Percentiles rank a stretch among this genome's conserved stretches.
These are phyloP conservation scores for Prinsepia uniflora DNA, from an alignment of 306 rosid genomes.

Conservation along the genomic window DNA sequence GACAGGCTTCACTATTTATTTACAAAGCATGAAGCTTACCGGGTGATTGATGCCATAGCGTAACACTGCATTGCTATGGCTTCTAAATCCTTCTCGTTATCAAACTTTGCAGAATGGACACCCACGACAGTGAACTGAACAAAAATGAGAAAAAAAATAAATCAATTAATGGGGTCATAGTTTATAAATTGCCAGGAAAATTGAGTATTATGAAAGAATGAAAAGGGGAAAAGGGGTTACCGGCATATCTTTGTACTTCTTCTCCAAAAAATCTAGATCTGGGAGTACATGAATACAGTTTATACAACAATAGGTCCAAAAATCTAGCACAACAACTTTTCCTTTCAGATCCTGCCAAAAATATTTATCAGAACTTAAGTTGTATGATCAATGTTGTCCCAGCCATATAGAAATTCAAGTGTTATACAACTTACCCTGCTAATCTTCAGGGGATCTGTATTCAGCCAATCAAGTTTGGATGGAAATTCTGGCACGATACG, in stretches of 20 bases:
- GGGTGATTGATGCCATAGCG: constrained; percentile 94
- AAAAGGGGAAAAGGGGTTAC: constrained; percentile 41
- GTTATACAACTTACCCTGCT: constrained; percentile 47
- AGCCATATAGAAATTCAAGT: constrained; percentile 26
- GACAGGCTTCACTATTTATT: not conserved
- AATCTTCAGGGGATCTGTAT: constrained; percentile 85
- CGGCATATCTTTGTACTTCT: constrained; percentile 85
- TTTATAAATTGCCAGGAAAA: not conserved
- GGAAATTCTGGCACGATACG: constrained; percentile 91
- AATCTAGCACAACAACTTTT: constrained; percentile 84
- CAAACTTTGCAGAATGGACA: constrained; percentile 96
- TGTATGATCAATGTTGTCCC: constrained; percentile 20
- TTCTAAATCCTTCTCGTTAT: constrained; percentile 93
- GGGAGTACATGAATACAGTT: constrained; percentile 98
- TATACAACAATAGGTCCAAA: constrained; percentile 95
- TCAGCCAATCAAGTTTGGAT: constrained; percentile 86
- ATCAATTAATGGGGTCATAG: not conserved
- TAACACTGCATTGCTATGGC: constrained; percentile 95
- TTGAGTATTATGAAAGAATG: constrained; percentile 24
- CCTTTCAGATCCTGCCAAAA: constrained; percentile 87
- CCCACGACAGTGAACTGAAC: constrained; percentile 84
- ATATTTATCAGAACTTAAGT: constrained; percentile 15
- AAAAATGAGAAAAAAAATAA: constrained; percentile 18
- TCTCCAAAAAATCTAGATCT: constrained; percentile 83
- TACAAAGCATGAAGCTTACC: constrained; percentile 42